These are phyloP conservation scores for Trichaptum fuscoviolaceum DNA, from an alignment of 768 basidiomycete genomes.

Conservation along the genomic window DNA sequence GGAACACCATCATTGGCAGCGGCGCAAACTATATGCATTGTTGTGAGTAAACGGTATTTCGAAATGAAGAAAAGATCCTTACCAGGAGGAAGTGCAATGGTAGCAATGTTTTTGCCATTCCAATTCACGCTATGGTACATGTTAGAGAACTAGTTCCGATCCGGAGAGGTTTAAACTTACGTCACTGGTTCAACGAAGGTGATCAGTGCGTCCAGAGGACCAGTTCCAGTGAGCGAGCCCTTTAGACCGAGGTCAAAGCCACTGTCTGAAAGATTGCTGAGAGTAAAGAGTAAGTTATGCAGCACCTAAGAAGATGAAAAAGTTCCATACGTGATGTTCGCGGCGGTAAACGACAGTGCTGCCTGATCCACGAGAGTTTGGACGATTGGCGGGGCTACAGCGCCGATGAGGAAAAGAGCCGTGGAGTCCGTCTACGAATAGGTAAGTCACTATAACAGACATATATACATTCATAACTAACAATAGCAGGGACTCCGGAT, in stretches of 20 bases:
- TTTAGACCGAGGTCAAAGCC: conserved; percentile 60
- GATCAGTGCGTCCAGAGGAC: conserved; percentile 66
- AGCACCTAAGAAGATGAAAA: background rate
- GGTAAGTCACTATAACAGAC: conserved; percentile 4
- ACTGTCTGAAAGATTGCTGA: conserved; percentile 35
- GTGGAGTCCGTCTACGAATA: conserved; percentile 50
- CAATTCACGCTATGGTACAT: conserved; percentile 45
- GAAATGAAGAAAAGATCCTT: conserved; percentile 11
- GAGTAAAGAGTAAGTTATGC: conserved; percentile 7
- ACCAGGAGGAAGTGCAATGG: conserved; percentile 58
- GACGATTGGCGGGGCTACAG: conserved; percentile 59
- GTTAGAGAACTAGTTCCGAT: background rate
- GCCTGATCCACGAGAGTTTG: conserved; percentile 61
- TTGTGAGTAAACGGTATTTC: background rate
- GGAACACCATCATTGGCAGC: conserved; percentile 65
- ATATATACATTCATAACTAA: conserved; percentile 22
- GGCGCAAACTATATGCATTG: conserved; percentile 46
- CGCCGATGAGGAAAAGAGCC: conserved; percentile 63
- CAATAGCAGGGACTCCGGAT: conserved; percentile 47
- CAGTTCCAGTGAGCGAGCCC: conserved; percentile 56
- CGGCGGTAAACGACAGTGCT: conserved; percentile 46
- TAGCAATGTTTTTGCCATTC: conserved; percentile 59
- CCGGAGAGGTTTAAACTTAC: conserved; percentile 30
- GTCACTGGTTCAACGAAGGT: conserved; percentile 57
- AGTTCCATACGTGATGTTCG: conserved; percentile 47